Percentiles rank a stretch among this genome's conserved stretches.
Evolutionary conservation across 1,284 basidiomycete genomes (phyloP).

Genomic region (Rhizoctonia solani): DNA sequence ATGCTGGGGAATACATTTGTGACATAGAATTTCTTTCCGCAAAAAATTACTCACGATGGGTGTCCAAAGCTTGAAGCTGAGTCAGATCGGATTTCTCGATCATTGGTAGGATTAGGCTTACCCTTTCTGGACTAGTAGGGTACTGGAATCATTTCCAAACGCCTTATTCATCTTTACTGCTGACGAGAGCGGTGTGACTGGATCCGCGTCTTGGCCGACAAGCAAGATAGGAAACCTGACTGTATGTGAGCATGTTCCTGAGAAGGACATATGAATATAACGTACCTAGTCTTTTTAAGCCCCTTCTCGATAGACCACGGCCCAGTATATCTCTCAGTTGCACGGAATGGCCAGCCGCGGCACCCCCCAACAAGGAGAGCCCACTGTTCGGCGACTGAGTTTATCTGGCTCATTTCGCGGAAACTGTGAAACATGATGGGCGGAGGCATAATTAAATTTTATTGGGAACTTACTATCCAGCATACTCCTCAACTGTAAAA

Average conservation of each 20-base stretch:
- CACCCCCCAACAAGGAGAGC: slow-evolving; percentile 28
- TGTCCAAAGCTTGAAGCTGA: neutral
- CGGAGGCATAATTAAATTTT: neutral
- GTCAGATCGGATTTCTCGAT: neutral
- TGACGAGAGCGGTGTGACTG: neutral
- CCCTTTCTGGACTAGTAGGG: neutral
- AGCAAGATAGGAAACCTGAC: neutral
- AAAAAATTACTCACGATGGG: neutral
- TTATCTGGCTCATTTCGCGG: slow-evolving; percentile 33
- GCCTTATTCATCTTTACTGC: neutral
- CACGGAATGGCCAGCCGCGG: slow-evolving; percentile 33
- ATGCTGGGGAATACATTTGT: neutral
- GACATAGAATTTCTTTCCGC: neutral
- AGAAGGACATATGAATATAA: neutral
- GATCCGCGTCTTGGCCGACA: neutral
- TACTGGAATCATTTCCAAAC: neutral
- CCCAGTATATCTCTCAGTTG: no score
- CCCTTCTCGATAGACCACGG: slow-evolving; percentile 38
- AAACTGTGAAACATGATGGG: neutral
- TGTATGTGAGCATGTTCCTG: neutral
- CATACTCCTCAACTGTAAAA: neutral
- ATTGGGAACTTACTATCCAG: slow-evolving; percentile 17
- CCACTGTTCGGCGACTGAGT: slow-evolving; percentile 36
- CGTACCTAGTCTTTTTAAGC: slow-evolving; percentile 37
- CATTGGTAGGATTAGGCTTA: neutral